A percentile compares a stretch with the other conserved stretches of the same genome.
phyloP scores from a whole-genome alignment of 257 asterid genomes.

The Solanum rostratum region DNA sequence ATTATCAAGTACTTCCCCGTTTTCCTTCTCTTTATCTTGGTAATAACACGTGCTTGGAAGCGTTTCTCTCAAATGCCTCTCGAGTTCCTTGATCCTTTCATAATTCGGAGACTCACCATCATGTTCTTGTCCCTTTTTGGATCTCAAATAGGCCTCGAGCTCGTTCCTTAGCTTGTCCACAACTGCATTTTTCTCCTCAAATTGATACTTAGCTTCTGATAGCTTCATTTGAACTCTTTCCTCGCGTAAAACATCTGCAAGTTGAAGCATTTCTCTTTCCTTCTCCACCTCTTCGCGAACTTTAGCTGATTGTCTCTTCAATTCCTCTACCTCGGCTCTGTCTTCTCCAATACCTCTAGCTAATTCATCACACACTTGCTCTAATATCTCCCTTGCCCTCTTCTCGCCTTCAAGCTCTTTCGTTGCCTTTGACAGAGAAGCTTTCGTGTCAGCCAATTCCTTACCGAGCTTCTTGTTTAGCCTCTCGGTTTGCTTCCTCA shows the following conservation, averaged over 20 bases:
- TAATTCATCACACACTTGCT: slow-evolving; percentile 86
- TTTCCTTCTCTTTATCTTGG: slow-evolving; percentile 22
- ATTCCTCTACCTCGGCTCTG: slow-evolving; percentile 69
- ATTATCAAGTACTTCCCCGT: not conserved
- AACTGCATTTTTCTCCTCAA: slow-evolving; percentile 81
- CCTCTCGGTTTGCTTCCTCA: slow-evolving; percentile 81
- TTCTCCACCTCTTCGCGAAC: slow-evolving; percentile 73
- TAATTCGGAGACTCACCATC: slow-evolving; percentile 51
- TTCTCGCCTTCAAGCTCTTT: slow-evolving; percentile 69
- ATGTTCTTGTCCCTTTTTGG: slow-evolving; percentile 38
- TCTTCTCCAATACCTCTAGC: slow-evolving; percentile 84
- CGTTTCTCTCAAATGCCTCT: slow-evolving; percentile 68
- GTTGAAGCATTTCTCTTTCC: slow-evolving; percentile 94
- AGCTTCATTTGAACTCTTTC: slow-evolving; percentile 98
- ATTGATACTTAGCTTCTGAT: slow-evolving; percentile 77
- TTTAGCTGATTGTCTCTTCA: slow-evolving; percentile 41
- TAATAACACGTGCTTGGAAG: slow-evolving; percentile 34
- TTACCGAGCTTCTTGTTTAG: slow-evolving; percentile 80
- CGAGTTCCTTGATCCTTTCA: slow-evolving; percentile 69
- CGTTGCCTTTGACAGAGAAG: slow-evolving; percentile 23
- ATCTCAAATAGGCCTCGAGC: slow-evolving; percentile 60
- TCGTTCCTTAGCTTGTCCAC: slow-evolving; percentile 61
- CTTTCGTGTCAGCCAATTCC: slow-evolving; percentile 66
- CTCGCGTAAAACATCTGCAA: slow-evolving; percentile 86
- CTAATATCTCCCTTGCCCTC: slow-evolving; percentile 64